Evolutionary conservation across 2,329 filamentous ascomycete species (phyloP), one percentile per base, ranked within the genome.

Genomic region (Aureobasidium mangrovei): DNA sequence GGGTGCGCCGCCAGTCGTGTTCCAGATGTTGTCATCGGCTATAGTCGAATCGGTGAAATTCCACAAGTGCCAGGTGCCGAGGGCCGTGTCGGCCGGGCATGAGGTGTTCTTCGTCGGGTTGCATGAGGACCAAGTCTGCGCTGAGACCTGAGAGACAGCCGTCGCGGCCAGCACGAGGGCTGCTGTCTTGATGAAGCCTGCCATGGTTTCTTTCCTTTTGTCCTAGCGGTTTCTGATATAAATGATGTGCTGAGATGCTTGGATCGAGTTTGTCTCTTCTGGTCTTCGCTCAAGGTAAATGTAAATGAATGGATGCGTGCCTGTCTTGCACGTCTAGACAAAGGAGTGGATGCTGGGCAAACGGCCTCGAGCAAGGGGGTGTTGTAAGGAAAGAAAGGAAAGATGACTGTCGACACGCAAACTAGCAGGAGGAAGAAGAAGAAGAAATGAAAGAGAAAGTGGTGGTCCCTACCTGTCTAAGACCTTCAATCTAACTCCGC

Each of bases 111-210:
- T 79, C 65, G 86, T 76, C 4, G 91, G 91, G 65, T 95, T 84
- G 74, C 91, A 97, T 36, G 76, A 67, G 4, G 87, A 89, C 54
- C 70, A 81, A 28, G 90, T 89, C 70, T 96, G 91, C 48, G 86
- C 90, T 43, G 76, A 61, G 52, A 74, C 73, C 33, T 78, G 70
- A 56, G 76, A 65, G 42, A 69, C 60, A 40, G 68, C 56, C 12
- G 49, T 53, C 42, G 67, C 66, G 52, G 66, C 54, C 48, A 68
- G 60, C 57, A 66, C 62, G 55, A 69, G 44, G 35, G 56, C 56
- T 45, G 41, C 32, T 44, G 49, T 53, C 27, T 53, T 44, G 26
- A 53, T 7, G 32, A 53, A 26, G n/a, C n/a, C 24, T 44, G 49
- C 33, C 49, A 53, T 53, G 4, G 3, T 53, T 8, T 35, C 12